Conservation (phyloP, 768 basidiomycete genomes). For the Calocybe gangraenosa region DNA sequence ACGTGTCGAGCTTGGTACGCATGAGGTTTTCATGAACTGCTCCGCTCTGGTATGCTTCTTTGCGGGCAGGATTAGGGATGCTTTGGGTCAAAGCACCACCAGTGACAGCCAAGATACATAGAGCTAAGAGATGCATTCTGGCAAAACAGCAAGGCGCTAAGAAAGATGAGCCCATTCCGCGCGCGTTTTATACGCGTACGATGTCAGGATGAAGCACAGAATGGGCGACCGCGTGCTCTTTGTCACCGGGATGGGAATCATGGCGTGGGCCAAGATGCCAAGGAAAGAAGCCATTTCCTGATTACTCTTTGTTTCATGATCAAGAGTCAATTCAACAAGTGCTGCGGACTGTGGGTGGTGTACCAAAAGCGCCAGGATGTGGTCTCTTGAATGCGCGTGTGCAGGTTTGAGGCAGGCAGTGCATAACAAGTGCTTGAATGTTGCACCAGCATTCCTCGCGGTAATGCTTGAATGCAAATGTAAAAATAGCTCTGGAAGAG, state of each 20-base stretch:
- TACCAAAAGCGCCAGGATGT: no score
- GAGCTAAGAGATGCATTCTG: background rate
- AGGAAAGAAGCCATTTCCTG: conserved; percentile 1
- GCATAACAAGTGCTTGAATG: no score
- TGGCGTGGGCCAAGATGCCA: conserved; percentile 2
- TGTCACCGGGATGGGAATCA: background rate
- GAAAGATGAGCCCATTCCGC: background rate
- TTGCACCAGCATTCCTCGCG: no score
- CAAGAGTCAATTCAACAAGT: no score
- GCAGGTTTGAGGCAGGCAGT: background rate
- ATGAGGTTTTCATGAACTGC: conserved; percentile 2
- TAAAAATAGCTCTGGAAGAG: no score
- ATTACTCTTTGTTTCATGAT: no score
- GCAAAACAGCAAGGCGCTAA: background rate
- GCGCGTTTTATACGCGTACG: background rate
- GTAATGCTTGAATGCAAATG: no score
- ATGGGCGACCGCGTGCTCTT: background rate
- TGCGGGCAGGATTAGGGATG: conserved; percentile 3
- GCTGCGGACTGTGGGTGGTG: no score
- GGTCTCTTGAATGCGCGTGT: no score
- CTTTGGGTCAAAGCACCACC: conserved; percentile 1
- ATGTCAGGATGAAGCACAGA: background rate
- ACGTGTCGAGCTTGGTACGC: background rate
- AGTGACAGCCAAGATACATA: background rate
- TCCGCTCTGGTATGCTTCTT: conserved; percentile 2